These are phyloP conservation scores for Nidularia sp. DNA, from an alignment of 768 basidiomycete genomes.

Conservation along the genomic window DNA sequence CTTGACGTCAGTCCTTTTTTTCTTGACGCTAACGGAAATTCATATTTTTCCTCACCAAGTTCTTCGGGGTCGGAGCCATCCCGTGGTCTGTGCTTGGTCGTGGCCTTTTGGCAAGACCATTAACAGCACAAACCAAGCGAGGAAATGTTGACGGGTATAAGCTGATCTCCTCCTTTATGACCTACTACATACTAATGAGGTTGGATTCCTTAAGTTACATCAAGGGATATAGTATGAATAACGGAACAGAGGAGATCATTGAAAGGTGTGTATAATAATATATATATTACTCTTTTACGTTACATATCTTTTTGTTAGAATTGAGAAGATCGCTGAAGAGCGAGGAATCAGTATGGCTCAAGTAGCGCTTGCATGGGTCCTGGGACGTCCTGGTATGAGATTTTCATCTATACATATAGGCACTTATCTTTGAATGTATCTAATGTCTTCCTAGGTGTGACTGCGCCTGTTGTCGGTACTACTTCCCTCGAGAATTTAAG, in stretches of 20 bases:
- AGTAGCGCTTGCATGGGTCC: conserved; percentile 48
- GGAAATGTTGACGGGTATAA: conserved; percentile 29
- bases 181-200: neutral
- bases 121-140: conserved; percentile 32
- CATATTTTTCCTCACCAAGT: conserved; percentile 17
- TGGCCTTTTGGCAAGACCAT: conserved; percentile 42
- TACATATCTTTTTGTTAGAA: conserved; percentile 18
- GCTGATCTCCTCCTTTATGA: neutral
- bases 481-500: conserved; percentile 45
- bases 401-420: neutral
- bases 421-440: too few relatives aligned
- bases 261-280: conserved; percentile 22
- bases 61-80: conserved; percentile 51
- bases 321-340: conserved; percentile 53
- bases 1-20: conserved; percentile 34
- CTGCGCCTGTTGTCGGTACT: conserved; percentile 55
- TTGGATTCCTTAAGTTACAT: conserved; percentile 9
- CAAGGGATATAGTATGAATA: conserved; percentile 15
- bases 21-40: neutral
- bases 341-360: conserved; percentile 54
- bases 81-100: conserved; percentile 59
- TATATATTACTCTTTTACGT: neutral
- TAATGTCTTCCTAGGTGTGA: conserved; percentile 23
- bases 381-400: conserved; percentile 31
- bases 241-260: conserved; percentile 28